Evolutionary conservation across 2,329 filamentous ascomycete genomes (phyloP).

Genomic region (Metarhizium guizhouense): DNA sequence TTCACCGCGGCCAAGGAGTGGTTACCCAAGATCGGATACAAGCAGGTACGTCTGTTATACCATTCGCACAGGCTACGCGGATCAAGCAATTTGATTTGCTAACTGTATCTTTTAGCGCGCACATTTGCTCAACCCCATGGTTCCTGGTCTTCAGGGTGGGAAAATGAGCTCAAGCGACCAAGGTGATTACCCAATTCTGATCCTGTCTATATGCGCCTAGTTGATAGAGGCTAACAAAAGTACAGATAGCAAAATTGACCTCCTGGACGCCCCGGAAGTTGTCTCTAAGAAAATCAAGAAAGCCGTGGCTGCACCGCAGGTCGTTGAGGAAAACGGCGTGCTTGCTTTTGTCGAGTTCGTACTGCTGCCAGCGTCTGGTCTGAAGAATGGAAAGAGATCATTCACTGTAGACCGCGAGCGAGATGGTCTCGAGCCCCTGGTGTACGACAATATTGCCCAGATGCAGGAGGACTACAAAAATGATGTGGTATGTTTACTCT

Average conservation of each 20-base stretch:
- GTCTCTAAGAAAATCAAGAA: conserved; percentile 82
- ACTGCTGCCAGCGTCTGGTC: conserved; percentile 65
- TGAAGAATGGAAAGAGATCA: conserved; percentile 45
- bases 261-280: conserved; percentile 69
- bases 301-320: conserved; percentile 66
- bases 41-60: conserved; percentile 34
- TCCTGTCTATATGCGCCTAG: background rate
- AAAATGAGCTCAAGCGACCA: conserved; percentile 79
- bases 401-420: conserved; percentile 61
- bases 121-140: conserved; percentile 59
- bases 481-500: conserved; percentile 52
- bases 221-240: background rate
- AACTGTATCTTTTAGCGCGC: conserved; percentile 20
- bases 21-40: conserved; percentile 79
- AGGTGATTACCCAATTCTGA: conserved; percentile 29
- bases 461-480: conserved; percentile 72
- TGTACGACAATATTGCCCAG: conserved; percentile 68
- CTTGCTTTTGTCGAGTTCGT: conserved; percentile 82
- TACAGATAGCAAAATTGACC: conserved; percentile 78
- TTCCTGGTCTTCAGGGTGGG: conserved; percentile 71
- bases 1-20: conserved; percentile 80
- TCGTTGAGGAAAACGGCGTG: conserved; percentile 78
- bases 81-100: background rate
- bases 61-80: background rate
- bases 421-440: conserved; percentile 60